Evolutionary conservation across 2,329 filamentous ascomycete genomes (phyloP), one percentile per base, ranked within the genome.

Genomic region (Cryphonectria japonica): DNA sequence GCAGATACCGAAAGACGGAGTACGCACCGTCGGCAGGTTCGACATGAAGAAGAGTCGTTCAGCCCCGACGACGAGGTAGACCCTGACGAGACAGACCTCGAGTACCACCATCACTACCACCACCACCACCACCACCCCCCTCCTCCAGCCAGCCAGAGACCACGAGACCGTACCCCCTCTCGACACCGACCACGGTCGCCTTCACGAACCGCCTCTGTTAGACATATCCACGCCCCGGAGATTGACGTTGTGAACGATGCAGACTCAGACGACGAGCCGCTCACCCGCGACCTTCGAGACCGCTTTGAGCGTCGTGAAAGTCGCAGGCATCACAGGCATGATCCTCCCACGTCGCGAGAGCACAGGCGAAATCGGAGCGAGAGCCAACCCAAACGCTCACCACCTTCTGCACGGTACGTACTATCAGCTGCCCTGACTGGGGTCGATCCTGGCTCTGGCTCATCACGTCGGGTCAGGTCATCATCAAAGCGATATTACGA

Each of bases 371-470:
- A 75, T 26, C 74, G 68, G 64, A 75, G 74, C 61, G 74, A 76
- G 60, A 78, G 78, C 37, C 74, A 74, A 19, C 34, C 68, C 67
- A 74, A 74, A 57, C 72, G 75, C 32, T 75, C 75, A 59, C 72
- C 75, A 39, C 73, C 76, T 54, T 76, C 78, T 41, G 79, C 77
- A 69, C 76, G 78, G 79, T 80, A 77, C 41, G 78, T 77, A 66
- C 60, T 59, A 39, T 39, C 69, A 64, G 62, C 69, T 43, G 65
- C 66, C 52, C 39, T 68, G 5, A 60, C 62, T 46, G 68, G 60
- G 32, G 39, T 43, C 26, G 52, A 57, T 67, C 54, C 65, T 63
- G 60, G 65, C 66, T 66, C 65, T 63, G 60, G 65, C 66, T 66
- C 62, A 70, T 73, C 43, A 50, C 60, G 66, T 52, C 65, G 60